Evolutionary conservation across 2,329 filamentous ascomycete genomes (phyloP).

Genomic region (Chaetomiaceae sp.): DNA sequence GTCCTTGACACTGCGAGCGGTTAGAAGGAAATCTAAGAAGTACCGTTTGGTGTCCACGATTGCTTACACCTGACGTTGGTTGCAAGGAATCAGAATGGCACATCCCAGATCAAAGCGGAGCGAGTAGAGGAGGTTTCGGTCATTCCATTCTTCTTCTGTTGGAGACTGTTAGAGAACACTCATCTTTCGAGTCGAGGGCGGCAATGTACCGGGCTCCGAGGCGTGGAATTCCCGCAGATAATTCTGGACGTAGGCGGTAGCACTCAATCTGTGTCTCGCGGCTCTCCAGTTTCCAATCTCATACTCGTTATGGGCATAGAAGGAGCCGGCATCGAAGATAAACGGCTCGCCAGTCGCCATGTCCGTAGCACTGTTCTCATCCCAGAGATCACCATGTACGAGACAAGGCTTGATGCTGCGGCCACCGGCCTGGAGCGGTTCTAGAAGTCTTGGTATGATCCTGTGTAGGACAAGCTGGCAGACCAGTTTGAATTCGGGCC

Average conservation of each 20-base stretch:
- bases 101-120: slow-evolving; percentile 25
- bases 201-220: slow-evolving; percentile 21
- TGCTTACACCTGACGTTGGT: slow-evolving; percentile 23
- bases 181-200: no score
- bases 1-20: slow-evolving; percentile 15
- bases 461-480: slow-evolving; percentile 19
- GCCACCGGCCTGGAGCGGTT: slow-evolving; percentile 30
- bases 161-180: background rate
- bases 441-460: slow-evolving; percentile 31
- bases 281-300: slow-evolving; percentile 29
- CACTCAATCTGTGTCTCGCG: slow-evolving; percentile 24
- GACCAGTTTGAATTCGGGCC: slow-evolving; percentile 13
- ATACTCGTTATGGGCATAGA: slow-evolving; percentile 34
- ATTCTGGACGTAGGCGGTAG: slow-evolving; percentile 17
- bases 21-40: background rate
- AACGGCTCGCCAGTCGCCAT: slow-evolving; percentile 28
- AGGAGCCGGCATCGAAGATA: slow-evolving; percentile 33
- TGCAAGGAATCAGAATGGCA: slow-evolving; percentile 21
- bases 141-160: slow-evolving; percentile 29
- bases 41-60: background rate
- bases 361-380: slow-evolving; percentile 32
- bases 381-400: slow-evolving; percentile 35
- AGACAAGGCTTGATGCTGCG: slow-evolving; percentile 32
- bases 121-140: slow-evolving; percentile 29
- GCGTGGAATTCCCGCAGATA: slow-evolving; percentile 21